Base-by-base conservation (phyloP, 176 grass and related monocot genomes). In the Typha latifolia region DNA sequence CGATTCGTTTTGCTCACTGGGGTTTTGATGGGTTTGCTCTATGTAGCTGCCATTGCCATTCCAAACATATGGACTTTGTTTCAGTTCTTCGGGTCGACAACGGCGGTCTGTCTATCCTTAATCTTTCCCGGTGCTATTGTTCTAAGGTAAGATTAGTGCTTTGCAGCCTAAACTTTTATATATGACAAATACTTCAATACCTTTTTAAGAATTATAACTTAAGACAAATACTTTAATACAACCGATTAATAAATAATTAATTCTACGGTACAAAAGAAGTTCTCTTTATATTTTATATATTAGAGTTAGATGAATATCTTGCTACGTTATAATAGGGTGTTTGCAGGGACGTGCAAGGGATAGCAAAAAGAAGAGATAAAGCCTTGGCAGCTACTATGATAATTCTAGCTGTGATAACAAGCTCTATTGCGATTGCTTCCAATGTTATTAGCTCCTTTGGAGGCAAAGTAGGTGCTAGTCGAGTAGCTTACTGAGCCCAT, bases 61-160 rank as follows among this genome's bases (percentile, higher is more conserved):
- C 94, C 94, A 48, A 87, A 62, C 75, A 78, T 97, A 62, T 97
- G 94, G 94, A 82, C 85, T 21, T 70, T 92, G 66, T 97, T 92
- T 78, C 78, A 97, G 81, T 92, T 77, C 69, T 69, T 65, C 8
- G 93, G 93, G 4, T 91, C 88, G 14, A 91, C 88, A 3, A 84
- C 69, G 63, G 93, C 82, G 1, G 85, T 97, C 27, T 92, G 83
- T 80, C 68, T 97, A 51, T 90, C 89, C 5, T 66, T 97, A 21
- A 92, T 97, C 63, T 97, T 97, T 72, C 94, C 94, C 20, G 89
- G 67, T 8, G 69, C 85, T 24, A 79, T 97, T 52, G 85, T 99
- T 72, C 75, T 99, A 43, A 93, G 83, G 88, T 86, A 74, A 1
- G 31, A 29, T 29, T 2, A 2, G 3, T 29, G 27, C 27, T 29